Conservation (phyloP, 306 rosid genomes). For the Glycyrrhiza uralensis region DNA sequence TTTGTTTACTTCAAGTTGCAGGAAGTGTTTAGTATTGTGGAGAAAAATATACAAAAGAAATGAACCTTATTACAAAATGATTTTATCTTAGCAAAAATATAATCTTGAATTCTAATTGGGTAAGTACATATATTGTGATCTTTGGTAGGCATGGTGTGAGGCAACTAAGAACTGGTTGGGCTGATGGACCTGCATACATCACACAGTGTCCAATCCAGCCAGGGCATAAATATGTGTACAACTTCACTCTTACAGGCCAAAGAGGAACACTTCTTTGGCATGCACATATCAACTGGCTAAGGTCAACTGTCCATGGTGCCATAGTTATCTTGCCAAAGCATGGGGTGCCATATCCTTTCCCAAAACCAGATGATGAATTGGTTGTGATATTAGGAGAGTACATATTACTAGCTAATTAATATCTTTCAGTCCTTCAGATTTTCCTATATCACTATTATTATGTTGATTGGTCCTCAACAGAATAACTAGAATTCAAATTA, state of each 20-base stretch:
- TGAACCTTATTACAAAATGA: neutral
- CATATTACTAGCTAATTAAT: neutral
- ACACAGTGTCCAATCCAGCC: conserved; percentile 77
- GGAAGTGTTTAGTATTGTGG: neutral
- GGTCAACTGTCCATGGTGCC: conserved; percentile 80
- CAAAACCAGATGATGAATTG: conserved; percentile 63
- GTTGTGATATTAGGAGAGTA: conserved; percentile 59
- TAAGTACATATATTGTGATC: no score
- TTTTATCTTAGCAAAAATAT: neutral
- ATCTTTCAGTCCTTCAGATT: neutral
- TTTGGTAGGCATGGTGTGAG: conserved; percentile 68
- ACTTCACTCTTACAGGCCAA: conserved; percentile 77
- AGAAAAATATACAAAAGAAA: neutral
- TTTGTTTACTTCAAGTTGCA: neutral
- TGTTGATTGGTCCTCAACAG: neutral
- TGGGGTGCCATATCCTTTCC: conserved; percentile 81
- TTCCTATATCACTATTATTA: neutral
- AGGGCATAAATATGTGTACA: conserved; percentile 58
- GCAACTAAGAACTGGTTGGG: conserved; percentile 76
- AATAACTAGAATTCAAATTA: neutral
- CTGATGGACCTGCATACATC: no score
- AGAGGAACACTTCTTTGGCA: conserved; percentile 87
- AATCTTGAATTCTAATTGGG: conserved; percentile 1
- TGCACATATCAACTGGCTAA: conserved; percentile 80
- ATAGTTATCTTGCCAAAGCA: conserved; percentile 73